Percentiles rank a stretch among this genome's conserved stretches.
Conservation (phyloP, 2,329 filamentous ascomycete genomes). For the Exophiala aquamarina region DNA sequence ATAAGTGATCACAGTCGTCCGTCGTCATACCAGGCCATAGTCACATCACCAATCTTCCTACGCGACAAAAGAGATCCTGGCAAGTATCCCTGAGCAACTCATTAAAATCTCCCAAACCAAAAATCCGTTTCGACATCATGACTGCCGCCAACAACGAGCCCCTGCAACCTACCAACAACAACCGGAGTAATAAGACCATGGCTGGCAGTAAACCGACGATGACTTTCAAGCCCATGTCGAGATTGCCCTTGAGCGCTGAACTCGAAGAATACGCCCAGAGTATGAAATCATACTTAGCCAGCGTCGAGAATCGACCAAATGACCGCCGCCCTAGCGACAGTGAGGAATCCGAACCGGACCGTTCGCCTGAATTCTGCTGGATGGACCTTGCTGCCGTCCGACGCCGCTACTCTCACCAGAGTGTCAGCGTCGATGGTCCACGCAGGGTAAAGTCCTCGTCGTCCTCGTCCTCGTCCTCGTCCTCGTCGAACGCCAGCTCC, state of each 20-base stretch:
- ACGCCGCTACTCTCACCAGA: slow-evolving; percentile 12
- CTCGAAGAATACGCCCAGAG: slow-evolving; percentile 28
- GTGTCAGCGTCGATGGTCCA: too few species aligned
- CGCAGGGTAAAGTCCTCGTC: too few species aligned
- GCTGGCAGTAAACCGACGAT: background rate
- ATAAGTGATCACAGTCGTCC: too few species aligned
- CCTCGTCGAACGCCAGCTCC: background rate
- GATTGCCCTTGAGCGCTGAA: slow-evolving; percentile 17
- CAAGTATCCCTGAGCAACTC: too few species aligned
- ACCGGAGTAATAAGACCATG: background rate
- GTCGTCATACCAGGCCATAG: too few species aligned
- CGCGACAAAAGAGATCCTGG: too few species aligned
- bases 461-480: background rate
- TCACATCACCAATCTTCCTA: background rate
- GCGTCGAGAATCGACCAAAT: slow-evolving; percentile 9
- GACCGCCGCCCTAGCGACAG: slow-evolving; percentile 14
- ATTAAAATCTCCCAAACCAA: too few species aligned
- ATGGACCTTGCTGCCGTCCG: slow-evolving; percentile 25
- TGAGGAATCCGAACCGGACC: slow-evolving; percentile 16
- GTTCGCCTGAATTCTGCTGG: slow-evolving; percentile 26
- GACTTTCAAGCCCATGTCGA: slow-evolving; percentile 15
- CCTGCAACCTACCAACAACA: background rate
- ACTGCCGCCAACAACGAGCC: background rate
- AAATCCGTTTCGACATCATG: background rate
- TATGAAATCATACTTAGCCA: slow-evolving; percentile 26